Percentiles rank a stretch among this genome's conserved stretches.
Evolutionary conservation across 2,329 filamentous ascomycete genomes (phyloP).

Genomic region (Penicillium sp.): DNA sequence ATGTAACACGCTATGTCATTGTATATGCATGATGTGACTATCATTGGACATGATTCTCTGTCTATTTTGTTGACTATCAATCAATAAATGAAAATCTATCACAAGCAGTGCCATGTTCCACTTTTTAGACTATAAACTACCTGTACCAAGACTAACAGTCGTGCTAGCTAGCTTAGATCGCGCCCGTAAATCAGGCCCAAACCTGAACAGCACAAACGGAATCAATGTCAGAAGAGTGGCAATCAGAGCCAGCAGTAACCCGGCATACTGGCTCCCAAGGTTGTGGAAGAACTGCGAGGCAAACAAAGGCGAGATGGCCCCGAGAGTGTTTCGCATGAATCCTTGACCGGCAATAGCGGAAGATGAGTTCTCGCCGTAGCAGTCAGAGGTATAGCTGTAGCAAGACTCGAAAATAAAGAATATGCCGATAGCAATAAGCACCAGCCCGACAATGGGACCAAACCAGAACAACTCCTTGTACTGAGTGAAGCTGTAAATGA

Average conservation of each 20-base stretch:
- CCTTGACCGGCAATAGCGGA: constrained; percentile 53
- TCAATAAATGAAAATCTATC: too few species aligned
- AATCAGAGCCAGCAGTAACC: constrained; percentile 51
- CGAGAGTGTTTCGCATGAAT: constrained; percentile 56
- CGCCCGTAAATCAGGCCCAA: constrained; percentile 31
- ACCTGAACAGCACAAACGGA: constrained; percentile 34
- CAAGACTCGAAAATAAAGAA: constrained; percentile 50
- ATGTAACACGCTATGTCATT: too few species aligned
- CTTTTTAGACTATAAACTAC: neutral
- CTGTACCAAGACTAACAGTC: constrained; percentile 8
- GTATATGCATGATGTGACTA: too few species aligned
- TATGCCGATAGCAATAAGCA: constrained; percentile 55
- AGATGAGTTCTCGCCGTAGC: constrained; percentile 49
- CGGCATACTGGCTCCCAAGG: constrained; percentile 55
- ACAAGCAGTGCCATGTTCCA: neutral
- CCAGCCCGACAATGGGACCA: constrained; percentile 43
- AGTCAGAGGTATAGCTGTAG: constrained; percentile 56
- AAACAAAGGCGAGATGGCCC: constrained; percentile 55
- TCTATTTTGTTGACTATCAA: too few species aligned
- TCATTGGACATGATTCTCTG: too few species aligned
- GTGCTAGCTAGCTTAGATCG: constrained; percentile 33
- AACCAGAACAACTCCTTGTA: constrained; percentile 29
- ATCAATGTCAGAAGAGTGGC: constrained; percentile 41
- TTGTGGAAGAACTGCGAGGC: constrained; percentile 57
- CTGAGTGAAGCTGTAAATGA: constrained; percentile 58